Evolutionary conservation across 441 rosid species (phyloP).

Genomic region (Mallotus japonicus): DNA sequence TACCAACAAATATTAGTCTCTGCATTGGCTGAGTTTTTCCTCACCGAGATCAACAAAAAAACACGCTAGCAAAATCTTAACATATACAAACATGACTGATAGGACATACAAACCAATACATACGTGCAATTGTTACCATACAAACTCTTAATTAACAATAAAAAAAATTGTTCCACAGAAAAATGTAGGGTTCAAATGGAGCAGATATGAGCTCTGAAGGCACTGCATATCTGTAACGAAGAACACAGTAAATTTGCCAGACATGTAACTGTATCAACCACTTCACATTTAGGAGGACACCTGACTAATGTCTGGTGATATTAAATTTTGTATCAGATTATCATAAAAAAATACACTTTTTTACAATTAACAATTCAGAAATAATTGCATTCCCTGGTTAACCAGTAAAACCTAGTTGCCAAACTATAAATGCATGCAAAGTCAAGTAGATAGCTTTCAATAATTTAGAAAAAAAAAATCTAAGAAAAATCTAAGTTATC

Average conservation of each 20-base stretch:
- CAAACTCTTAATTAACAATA: neutral
- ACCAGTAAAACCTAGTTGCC: neutral
- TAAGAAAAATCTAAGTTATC: neutral
- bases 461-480: neutral
- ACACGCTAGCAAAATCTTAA: too few relatives aligned
- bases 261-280: constrained; percentile 73
- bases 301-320: constrained; percentile 64
- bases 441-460: neutral
- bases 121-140: too few relatives aligned
- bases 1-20: too few relatives aligned
- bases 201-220: constrained; percentile 54
- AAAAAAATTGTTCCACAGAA: neutral
- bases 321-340: too few relatives aligned
- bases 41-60: too few relatives aligned
- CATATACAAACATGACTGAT: too few relatives aligned
- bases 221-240: constrained; percentile 58
- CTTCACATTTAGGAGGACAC: constrained; percentile 41
- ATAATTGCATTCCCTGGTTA: neutral
- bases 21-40: too few relatives aligned
- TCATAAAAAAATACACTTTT: too few relatives aligned
- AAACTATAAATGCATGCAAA: too few relatives aligned
- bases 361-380: too few relatives aligned
- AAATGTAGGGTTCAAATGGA: constrained; percentile 67
- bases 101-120: too few relatives aligned
- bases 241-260: constrained; percentile 64